Evolutionary conservation across 192 early-diverging fungal species (phyloP), one percentile per base, ranked within the genome.

Genomic region (Entophlyctis luteolus): DNA sequence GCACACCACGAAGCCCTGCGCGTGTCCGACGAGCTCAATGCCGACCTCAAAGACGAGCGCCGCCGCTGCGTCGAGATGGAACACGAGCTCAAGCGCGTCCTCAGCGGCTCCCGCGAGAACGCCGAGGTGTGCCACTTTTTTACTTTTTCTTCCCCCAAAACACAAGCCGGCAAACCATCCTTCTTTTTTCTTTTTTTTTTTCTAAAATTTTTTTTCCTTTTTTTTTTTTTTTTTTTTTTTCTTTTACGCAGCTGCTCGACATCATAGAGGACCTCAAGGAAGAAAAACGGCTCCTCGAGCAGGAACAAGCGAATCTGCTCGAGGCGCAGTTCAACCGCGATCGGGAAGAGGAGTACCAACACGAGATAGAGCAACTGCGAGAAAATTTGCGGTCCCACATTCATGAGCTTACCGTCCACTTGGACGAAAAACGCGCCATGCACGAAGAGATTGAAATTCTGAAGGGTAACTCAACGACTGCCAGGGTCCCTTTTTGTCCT

Each of bases 11-110:
- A 81, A 20, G 72, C 76, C 1, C 35, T 78, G 32, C 38, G 35
- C 2, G 52, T 71, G 8, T 59, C 58, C 3, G 77, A 84, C 38
- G 54, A 57, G 6, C 56, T 84, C 12, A 75, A 65, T 18, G 59
- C 62, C 31, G 81, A 85, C 25, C 58, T 85, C 18, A 81, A 81
- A 55, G 75, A 75, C 28, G 83, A 85, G 67, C 47, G 83, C 48
- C n/a, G 68, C 10, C 54, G 71, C 35, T 47, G 56, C 6, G 46
- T 73, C 8, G 71, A 80, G 25, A 29, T 81, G 65, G 75, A 80
- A 50, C 56, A 74, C 16, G 37, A 70, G 28, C 25, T 75, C 4
- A 72, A 48, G 32, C 63, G 56, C 16, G 28, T 42, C 25, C 59
- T 53, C n/a, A 20, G 20, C 8, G 55, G 37, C 22, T 32, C 48